Evolutionary conservation across 1,139 yeast species (phyloP).

Genomic region (Diutina rugosa): DNA sequence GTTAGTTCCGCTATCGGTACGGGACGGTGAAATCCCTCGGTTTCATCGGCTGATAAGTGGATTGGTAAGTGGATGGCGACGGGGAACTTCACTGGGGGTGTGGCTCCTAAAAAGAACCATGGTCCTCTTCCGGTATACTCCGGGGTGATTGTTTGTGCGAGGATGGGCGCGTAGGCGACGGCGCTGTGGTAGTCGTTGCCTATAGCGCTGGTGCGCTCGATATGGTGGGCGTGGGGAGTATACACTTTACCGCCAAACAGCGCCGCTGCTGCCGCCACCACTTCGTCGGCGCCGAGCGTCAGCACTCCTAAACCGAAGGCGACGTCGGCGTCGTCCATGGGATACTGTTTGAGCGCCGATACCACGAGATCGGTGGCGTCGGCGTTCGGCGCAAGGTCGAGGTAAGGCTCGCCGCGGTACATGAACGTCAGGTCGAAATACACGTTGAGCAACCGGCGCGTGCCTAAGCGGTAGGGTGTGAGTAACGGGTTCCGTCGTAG

Average conservation of each 20-base stretch:
- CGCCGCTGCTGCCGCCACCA: conserved; percentile 29
- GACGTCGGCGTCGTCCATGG: conserved; percentile 24
- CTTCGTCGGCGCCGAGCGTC: conserved; percentile 44
- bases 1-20: conserved; percentile 10
- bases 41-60: conserved; percentile 26
- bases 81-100: conserved; percentile 6
- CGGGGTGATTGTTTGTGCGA: background rate
- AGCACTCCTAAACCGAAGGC: conserved; percentile 27
- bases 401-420: conserved; percentile 36
- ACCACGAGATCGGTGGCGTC: conserved; percentile 27
- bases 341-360: conserved; percentile 25
- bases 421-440: conserved; percentile 49
- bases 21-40: conserved; percentile 16
- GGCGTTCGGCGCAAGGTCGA: conserved; percentile 27
- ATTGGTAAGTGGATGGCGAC: conserved; percentile 23
- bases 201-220: background rate
- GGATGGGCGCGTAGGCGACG: conserved; percentile 3
- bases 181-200: background rate
- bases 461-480: conserved; percentile 28
- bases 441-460: conserved; percentile 25
- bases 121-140: background rate
- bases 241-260: conserved; percentile 5
- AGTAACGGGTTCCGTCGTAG: conserved; percentile 25
- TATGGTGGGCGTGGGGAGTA: background rate
- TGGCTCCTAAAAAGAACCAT: background rate